Evolutionary conservation across 768 basidiomycete genomes (phyloP), one percentile per base, ranked within the genome.

Genomic region (Holtermannia corniformis): DNA sequence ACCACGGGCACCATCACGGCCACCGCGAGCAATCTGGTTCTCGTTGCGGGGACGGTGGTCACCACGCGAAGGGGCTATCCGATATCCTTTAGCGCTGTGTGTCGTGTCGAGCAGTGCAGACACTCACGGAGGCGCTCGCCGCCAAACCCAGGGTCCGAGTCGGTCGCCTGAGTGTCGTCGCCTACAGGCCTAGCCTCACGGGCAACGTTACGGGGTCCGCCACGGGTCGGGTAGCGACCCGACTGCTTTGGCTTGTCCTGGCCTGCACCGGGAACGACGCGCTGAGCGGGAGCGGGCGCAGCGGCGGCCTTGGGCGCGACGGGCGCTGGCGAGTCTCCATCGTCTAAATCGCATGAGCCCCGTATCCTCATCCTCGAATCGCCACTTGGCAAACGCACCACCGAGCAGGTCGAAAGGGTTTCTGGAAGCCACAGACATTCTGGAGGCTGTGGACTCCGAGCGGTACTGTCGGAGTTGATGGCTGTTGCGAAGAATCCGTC

Each of bases 1-100:
- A 62, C 80, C 66, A 44, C 80, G 65, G 49, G 67, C 64, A 43
- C 73, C 79, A 54, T 70, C 69, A 59, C 76, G 73, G 57, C 67
- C 65, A n/a, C 73, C 75, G 47, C 75, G 68, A 32, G 64, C 63
- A 41, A 59, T 64, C 59, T 64, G 66, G 63, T 62, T 68, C 62
- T 62, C 63, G 42, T 54, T 59, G 58, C 65, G 67, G 50, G 64
- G 58, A 44, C 60, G 60, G 54, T 61, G 59, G 58, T 61, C 56
- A 47, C 23, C 52, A 46, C 52, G 55, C 32, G 62, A 52, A 19
- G 62, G 60, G 28, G 64, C 67, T 64, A 28, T 13, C 28, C 26
- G 4, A 49, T 23, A n/a, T 49, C 51, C 7, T 14, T 24, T 25
- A 14, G 50, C 21, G 16, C 42, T 41, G 37, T 4, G 12, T 44